phyloP scores from a whole-genome alignment of 495 filamentous ascomycete species.

The Xylona heveae region DNA sequence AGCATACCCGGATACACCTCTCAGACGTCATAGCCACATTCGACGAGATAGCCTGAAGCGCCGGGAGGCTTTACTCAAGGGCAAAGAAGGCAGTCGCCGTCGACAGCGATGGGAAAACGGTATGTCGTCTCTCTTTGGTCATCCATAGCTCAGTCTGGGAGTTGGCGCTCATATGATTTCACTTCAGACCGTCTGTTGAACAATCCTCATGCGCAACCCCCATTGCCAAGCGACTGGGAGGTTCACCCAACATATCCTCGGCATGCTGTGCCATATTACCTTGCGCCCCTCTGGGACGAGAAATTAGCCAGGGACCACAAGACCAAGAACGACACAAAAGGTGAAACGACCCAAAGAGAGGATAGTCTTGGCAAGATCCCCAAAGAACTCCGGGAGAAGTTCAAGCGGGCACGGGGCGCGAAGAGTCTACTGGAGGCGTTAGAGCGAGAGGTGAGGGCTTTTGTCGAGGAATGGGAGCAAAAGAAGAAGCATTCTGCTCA shows the following conservation, averaged over 20 bases:
- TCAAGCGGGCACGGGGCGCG: conserved; percentile 51
- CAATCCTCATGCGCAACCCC: conserved; percentile 73
- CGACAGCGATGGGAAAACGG: conserved; percentile 92
- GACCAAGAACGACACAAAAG: conserved; percentile 14
- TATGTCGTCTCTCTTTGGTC: conserved; percentile 18
- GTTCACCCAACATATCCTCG: conserved; percentile 55
- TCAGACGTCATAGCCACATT: conserved; percentile 14
- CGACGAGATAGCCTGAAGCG: conserved; percentile 39
- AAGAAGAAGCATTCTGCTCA: conserved; percentile 23
- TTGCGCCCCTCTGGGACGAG: conserved; percentile 71
- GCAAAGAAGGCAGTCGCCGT: conserved; percentile 77
- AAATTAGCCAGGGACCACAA: conserved; percentile 28
- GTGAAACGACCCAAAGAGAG: conserved; percentile 17
- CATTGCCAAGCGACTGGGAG: conserved; percentile 60
- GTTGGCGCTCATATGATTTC: background rate
- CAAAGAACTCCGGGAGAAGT: conserved; percentile 30
- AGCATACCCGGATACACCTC: conserved; percentile 5
- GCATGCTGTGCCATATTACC: conserved; percentile 60
- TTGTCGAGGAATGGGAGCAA: conserved; percentile 45
- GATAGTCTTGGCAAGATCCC: conserved; percentile 24
- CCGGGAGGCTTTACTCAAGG: conserved; percentile 67
- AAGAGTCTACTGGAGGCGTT: conserved; percentile 41
- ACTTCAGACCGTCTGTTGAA: conserved; percentile 58
- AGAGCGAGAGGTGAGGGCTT: conserved; percentile 36
- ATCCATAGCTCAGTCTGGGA: background rate